These are phyloP conservation scores for Tuber magnatum DNA, from an alignment of 495 filamentous ascomycete species.

Conservation along the genomic window DNA sequence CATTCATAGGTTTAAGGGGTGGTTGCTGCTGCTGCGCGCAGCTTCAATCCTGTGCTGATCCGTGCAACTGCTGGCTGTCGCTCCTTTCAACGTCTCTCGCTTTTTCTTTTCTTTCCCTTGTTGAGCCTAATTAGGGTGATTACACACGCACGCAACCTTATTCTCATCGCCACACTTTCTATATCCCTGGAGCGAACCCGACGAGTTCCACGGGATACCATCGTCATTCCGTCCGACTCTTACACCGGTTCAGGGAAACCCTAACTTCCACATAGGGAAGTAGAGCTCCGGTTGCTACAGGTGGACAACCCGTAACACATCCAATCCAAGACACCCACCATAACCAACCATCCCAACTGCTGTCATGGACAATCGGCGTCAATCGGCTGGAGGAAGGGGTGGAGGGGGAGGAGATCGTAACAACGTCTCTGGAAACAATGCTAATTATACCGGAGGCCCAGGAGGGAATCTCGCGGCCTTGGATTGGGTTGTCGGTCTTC, in stretches of 20 bases:
- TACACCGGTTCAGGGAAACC: not conserved
- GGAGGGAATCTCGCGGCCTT: conserved; percentile 26
- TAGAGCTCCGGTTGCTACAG: not conserved
- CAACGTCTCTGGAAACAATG: conserved; percentile 4
- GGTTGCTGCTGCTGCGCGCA: not conserved
- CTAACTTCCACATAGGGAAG: not conserved
- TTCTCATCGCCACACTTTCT: not conserved
- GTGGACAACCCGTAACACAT: not conserved
- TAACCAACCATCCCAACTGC: not conserved
- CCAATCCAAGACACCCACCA: not conserved
- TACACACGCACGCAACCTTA: conserved; percentile 5
- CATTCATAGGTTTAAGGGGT: not conserved
- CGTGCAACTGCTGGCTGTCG: not conserved
- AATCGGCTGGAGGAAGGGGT: conserved; percentile 26
- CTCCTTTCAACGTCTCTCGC: conserved; percentile 3
- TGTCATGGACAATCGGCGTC: conserved; percentile 29
- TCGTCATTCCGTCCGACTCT: not conserved
- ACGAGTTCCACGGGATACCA: conserved; percentile 2
- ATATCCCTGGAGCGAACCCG: not conserved
- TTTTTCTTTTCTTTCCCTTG: not conserved
- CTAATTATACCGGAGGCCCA: conserved; percentile 17
- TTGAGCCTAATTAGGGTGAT: not conserved
- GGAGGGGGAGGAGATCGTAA: conserved; percentile 22
- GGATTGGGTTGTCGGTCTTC: conserved; percentile 40
- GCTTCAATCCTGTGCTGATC: conserved; percentile 1